Conservation (phyloP, 306 rosid genomes). For the Cucurbita moschata region DNA sequence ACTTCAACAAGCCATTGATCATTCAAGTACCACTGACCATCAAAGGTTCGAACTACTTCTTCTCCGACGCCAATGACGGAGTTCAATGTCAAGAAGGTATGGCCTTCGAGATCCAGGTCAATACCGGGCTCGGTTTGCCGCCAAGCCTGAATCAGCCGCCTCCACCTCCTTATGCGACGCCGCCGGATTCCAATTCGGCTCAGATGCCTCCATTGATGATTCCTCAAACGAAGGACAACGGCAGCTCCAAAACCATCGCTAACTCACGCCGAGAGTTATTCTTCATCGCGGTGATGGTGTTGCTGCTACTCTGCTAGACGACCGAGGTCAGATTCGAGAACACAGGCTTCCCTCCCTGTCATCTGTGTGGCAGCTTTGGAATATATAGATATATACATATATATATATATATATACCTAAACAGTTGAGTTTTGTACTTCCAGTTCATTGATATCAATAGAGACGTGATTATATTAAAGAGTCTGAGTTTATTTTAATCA, state of each 20-base stretch:
- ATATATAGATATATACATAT: no score
- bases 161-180: slow-evolving; percentile 62
- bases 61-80: slow-evolving; percentile 47
- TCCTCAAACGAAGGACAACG: slow-evolving; percentile 10
- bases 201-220: slow-evolving; percentile 27
- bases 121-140: slow-evolving; percentile 65
- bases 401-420: no score
- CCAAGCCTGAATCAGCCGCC: slow-evolving; percentile 78
- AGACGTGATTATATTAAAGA: no score
- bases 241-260: slow-evolving; percentile 12
- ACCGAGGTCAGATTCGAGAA: neutral
- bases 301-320: neutral
- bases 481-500: no score
- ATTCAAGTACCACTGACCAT: slow-evolving; percentile 43
- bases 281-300: neutral
- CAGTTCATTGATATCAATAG: neutral
- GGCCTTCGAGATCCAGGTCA: slow-evolving; percentile 52
- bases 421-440: neutral
- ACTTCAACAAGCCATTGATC: slow-evolving; percentile 28
- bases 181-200: slow-evolving; percentile 31
- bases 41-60: slow-evolving; percentile 51
- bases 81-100: slow-evolving; percentile 56
- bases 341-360: neutral
- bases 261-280: slow-evolving; percentile 12
- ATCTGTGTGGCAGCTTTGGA: neutral